These are phyloP conservation scores for Asclepias syriaca DNA, from an alignment of 257 asterid genomes.

Conservation along the genomic window DNA sequence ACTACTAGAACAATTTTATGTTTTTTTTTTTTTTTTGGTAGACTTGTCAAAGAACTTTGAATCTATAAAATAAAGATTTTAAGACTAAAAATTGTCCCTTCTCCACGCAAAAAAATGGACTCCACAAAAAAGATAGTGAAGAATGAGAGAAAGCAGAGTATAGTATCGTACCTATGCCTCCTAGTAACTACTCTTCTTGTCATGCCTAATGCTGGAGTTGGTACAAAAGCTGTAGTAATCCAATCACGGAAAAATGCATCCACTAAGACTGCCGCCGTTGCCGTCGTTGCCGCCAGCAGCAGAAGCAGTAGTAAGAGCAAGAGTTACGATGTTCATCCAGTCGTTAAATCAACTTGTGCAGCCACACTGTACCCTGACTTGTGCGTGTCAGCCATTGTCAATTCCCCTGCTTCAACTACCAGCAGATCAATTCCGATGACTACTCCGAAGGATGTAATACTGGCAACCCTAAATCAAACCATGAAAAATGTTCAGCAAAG, in stretches of 20 bases:
- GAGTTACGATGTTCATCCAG: neutral
- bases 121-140: neutral
- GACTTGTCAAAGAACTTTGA: too few species aligned
- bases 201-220: neutral
- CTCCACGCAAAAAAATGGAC: neutral
- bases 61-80: too few species aligned
- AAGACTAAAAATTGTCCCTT: neutral
- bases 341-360: constrained; percentile 10
- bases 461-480: neutral
- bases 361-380: constrained; percentile 11
- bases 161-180: neutral
- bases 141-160: neutral
- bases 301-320: neutral
- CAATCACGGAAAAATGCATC: neutral
- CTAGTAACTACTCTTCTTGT: constrained; percentile 4
- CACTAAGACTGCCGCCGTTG: too few species aligned
- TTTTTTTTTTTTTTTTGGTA: too few species aligned
- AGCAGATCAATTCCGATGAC: neutral
- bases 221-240: neutral
- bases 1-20: too few species aligned
- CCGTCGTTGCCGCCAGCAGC: neutral
- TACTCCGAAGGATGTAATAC: constrained; percentile 2
- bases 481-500: neutral
- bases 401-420: neutral
- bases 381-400: constrained; percentile 7